Base-by-base conservation (phyloP, 1,139 yeast species). In the Protomyces lactucae-debilis region DNA sequence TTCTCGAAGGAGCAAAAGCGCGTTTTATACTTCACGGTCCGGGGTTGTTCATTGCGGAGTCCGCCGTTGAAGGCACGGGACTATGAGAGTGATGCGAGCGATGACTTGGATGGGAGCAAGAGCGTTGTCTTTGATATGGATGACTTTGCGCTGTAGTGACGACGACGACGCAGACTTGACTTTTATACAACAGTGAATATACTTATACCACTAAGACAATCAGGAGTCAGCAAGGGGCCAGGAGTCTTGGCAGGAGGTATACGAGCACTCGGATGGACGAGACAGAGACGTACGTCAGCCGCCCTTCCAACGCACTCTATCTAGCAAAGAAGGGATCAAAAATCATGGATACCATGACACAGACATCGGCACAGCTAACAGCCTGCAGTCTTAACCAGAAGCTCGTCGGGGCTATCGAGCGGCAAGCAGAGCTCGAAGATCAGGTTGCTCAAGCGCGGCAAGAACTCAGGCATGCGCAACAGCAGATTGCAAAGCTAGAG, bases 1-100 rank as follows among this genome's bases (percentile, higher is more conserved):
- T 91, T 88, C 76, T 93, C 90, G 76, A 91, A 89, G 75, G 88
- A 89, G 72, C 84, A 88, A 76, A 93, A 92, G 77, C 82, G 98
- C 68, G 98, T 93, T 2, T 90, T 96, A 0, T 93, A 88, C 73
- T 75, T 93, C 37, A 88, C 90, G 71, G 73, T 87, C 60, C 74
- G 74, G 54, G 77, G 78, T 12, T 70, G 69, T 43, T 69, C 77
- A 32, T 73, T 59, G 48, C 59, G 64, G 25, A 53, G 59, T 25
- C 64, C 64, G 10, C 56, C 63, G 43, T 25, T 59, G 57, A 52
- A 52, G 36, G 57, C 57, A 14, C 28, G 46, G 9, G 57, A 52
- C 45, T 59, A 59, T 18, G 63, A 52, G 23, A 59, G 63, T 43
- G 63, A 59, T 52, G 28, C 28, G n/a, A 16, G 12, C n/a, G 61